These are phyloP conservation scores for Berkeleyomyces basicola DNA, from an alignment of 2,329 filamentous ascomycete genomes.

Conservation along the genomic window DNA sequence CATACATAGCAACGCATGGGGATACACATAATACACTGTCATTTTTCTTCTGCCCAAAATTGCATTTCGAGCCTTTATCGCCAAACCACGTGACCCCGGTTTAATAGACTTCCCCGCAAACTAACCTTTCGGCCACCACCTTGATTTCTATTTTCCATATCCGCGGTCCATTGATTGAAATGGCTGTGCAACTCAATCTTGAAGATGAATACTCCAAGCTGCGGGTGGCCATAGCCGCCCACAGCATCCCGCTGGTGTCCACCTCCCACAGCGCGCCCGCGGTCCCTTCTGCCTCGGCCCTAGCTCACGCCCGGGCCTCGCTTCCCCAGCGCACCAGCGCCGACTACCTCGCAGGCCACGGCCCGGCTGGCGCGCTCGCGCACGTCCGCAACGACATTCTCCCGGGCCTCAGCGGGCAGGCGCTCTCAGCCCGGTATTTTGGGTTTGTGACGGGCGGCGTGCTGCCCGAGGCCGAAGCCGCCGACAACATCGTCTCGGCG, in stretches of 20 bases:
- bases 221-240: not conserved
- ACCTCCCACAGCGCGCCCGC: not conserved
- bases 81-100: not conserved
- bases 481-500: conserved; percentile 67
- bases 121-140: not conserved
- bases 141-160: not conserved
- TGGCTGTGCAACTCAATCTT: not conserved
- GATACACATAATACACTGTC: not conserved
- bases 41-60: not conserved
- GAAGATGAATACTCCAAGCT: conserved; percentile 6
- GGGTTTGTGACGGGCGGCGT: conserved; percentile 77
- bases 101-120: not conserved
- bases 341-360: not conserved
- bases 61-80: not conserved
- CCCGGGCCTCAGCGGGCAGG: conserved; percentile 49
- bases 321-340: not conserved
- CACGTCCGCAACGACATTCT: conserved; percentile 33
- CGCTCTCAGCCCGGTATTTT: conserved; percentile 55
- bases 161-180: not conserved
- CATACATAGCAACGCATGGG: not conserved
- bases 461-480: conserved; percentile 63
- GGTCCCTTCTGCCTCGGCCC: not conserved
- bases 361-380: not conserved
- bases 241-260: not conserved
- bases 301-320: conserved; percentile 1